These are phyloP conservation scores for Leptomonas seymouri DNA, from an alignment of 208 protist genomes.

Conservation along the genomic window DNA sequence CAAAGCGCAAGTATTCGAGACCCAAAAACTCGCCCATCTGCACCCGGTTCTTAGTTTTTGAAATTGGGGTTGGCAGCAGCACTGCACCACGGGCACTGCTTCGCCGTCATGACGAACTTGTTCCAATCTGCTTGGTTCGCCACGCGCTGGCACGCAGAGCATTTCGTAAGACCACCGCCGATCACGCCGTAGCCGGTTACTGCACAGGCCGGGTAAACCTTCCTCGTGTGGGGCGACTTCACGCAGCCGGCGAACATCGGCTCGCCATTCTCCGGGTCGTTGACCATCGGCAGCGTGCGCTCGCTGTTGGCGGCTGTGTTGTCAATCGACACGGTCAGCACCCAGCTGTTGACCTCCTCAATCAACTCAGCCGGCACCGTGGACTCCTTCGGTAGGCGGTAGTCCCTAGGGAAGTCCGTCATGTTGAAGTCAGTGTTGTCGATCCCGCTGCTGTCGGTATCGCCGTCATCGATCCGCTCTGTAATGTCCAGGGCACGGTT, in stretches of 20 bases:
- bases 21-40: too few relatives aligned
- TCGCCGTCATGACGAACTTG: constrained; percentile 74
- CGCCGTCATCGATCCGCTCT: constrained; percentile 94
- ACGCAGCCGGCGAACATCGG: constrained; percentile 87
- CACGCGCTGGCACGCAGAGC: constrained; percentile 71
- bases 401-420: constrained; percentile 90
- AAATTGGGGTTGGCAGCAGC: constrained; percentile 65
- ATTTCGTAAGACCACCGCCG: constrained; percentile 64
- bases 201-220: constrained; percentile 82
- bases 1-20: too few relatives aligned
- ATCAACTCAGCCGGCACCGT: constrained; percentile 50
- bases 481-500: constrained; percentile 96
- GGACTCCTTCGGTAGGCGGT: constrained; percentile 67
- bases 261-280: constrained; percentile 64
- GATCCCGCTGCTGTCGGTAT: constrained; percentile 70
- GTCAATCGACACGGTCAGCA: constrained; percentile 92
- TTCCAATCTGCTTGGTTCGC: constrained; percentile 94
- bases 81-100: constrained; percentile 92
- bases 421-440: constrained; percentile 91
- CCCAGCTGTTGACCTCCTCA: constrained; percentile 92
- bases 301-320: constrained; percentile 45
- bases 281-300: constrained; percentile 59
- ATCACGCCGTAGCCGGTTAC: constrained; percentile 92
- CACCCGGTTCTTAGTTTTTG: constrained; percentile 35
- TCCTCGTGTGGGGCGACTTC: constrained; percentile 70